Base-by-base conservation (phyloP, 2,329 filamentous ascomycete genomes). In the Colletotrichum gloeosporioides region DNA sequence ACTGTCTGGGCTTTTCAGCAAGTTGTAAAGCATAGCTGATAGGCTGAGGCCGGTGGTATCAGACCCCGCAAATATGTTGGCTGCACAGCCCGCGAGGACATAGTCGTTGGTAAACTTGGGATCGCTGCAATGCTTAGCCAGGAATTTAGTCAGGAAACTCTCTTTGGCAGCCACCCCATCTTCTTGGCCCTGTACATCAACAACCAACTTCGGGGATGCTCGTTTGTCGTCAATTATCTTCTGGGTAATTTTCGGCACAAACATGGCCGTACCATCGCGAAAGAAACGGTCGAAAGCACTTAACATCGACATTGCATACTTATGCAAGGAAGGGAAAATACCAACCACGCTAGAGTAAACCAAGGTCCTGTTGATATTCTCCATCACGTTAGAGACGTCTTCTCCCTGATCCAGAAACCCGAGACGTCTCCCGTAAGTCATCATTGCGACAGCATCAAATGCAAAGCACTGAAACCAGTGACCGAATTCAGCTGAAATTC, bases 401-500 rank as follows among this genome's bases (percentile, higher is more conserved):
- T 86, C 80, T 0, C 88, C 88, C 8, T 78, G 71, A 27, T 89
- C 86, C 1, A 90, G 80, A 69, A 90, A 89, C 0, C 88, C 89
- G 78, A 86, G 84, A 0, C 80, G 78, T 5, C 79, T 80, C 12
- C 80, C 85, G 62, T 82, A 83, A 0, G 87, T 89, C 27, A 91
- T 88, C 44, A 87, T 84, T 0, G 88, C 88, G 34, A 91, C 89
- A 2, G 90, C 88, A 66, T 90, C 87, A 64, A 89, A 88, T 0
- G 87, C 87, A 70, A 86, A 89, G 77, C 83, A 89, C 76, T 89
- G 87, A 34, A 89, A 80, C 84, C 85, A 87, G 63, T 85, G 82
- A 4, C 79, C 79, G 57, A 89, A 76, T 75, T 90, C 83, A 6
- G 90, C 77, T 0, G 76, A 69, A 6, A 81, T 18, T 1, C 79